Base-by-base conservation (phyloP, 495 filamentous ascomycete genomes). In the Hypoxylon subgilvum region DNA sequence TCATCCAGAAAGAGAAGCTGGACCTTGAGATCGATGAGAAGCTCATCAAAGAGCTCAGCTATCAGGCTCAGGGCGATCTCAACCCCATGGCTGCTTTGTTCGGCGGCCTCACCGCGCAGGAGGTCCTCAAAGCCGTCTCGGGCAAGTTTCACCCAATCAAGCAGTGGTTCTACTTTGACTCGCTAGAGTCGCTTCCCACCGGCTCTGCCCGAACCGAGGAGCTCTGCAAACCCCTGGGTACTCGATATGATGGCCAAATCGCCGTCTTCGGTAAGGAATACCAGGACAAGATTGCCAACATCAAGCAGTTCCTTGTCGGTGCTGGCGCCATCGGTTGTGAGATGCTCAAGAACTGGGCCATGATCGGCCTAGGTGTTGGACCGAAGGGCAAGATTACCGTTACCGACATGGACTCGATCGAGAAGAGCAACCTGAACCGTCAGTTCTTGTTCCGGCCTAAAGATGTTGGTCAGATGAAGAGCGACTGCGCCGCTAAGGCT, bases 331-430 rank as follows among this genome's bases (percentile, higher is more conserved):
- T 99, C 70, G 95, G 95, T 25, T 99, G 95, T 68, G 95, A 99
- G 69, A 99, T 97, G 84, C 79, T 99, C 49, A 99, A 99, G 83
- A 97, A 97, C 71, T 99, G 95, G 94, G 94, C 95, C 19, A 93
- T 97, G 92, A 95, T 97, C 65, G 95, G 95, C 55, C 79, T 99
- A 42, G 93, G 87, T 32, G 89, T 89, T 32, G 95, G 95, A 27
- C 88, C 88, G 17, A 83, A 92, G 25, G 95, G 95, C 59, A 87
- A 87, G 66, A 92, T 99, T 68, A 89, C 70, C 17, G 89, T 97
- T 18, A 96, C 95, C 10, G 95, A 99, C 69, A 97, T 96, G 88
- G 95, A 99, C 63, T 88, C 89, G 55, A 99, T 99, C 59, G 95
- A 99, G 78, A 96, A 92, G 82, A 97, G 93, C 79, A 99, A 99